These are phyloP conservation scores for Diplotaxis tenuifolia DNA, from an alignment of 345 rosid species.

Conservation along the genomic window DNA sequence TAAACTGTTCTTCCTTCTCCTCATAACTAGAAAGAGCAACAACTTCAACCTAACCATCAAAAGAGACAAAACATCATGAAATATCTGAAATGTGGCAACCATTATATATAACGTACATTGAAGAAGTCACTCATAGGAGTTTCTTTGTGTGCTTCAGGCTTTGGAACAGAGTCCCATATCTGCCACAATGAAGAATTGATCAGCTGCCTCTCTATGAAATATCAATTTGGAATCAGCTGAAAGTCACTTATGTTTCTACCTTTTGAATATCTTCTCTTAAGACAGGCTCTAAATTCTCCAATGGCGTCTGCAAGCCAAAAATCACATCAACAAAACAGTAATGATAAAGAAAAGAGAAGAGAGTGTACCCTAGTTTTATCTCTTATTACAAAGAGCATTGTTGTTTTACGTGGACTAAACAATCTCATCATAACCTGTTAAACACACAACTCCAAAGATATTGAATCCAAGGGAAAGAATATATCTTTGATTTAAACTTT, in stretches of 20 bases:
- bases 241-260: constrained; percentile 41
- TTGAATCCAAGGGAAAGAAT: constrained; percentile 5
- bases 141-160: constrained; percentile 84
- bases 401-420: constrained; percentile 97
- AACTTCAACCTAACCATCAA: constrained; percentile 73
- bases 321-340: constrained; percentile 14
- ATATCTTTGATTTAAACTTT: constrained; percentile 3
- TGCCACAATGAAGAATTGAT: constrained; percentile 38
- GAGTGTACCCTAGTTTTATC: constrained; percentile 84
- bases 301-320: constrained; percentile 60
- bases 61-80: constrained; percentile 14
- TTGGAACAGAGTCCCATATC: constrained; percentile 97
- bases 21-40: constrained; percentile 96
- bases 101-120: constrained; percentile 50
- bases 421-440: constrained; percentile 94
- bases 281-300: constrained; percentile 89
- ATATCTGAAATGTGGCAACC: neutral
- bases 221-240: constrained; percentile 8
- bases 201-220: constrained; percentile 12
- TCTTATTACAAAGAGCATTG: constrained; percentile 91
- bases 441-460: constrained; percentile 24
- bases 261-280: constrained; percentile 93
- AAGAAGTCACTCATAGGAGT: constrained; percentile 92
- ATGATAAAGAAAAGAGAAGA: neutral
- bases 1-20: constrained; percentile 93